Conservation (phyloP, 768 basidiomycete species). For the Kwoniella botswanensis region DNA sequence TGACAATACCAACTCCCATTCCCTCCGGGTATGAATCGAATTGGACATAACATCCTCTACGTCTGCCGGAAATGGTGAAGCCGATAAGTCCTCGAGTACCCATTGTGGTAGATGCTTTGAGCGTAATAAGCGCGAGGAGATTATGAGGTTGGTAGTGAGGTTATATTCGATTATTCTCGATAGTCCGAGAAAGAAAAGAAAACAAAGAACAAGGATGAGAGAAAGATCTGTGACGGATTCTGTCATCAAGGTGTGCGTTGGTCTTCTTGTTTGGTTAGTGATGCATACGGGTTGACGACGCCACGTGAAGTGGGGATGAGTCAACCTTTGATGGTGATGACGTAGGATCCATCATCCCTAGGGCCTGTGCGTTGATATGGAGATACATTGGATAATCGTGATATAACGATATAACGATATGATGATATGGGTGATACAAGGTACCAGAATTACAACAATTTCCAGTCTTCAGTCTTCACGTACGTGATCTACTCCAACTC, state of each 20-base stretch:
- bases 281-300: neutral
- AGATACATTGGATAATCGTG: too few species aligned
- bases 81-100: slow-evolving; percentile 26
- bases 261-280: too few species aligned
- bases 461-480: neutral
- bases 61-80: slow-evolving; percentile 20
- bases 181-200: neutral
- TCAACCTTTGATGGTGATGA: neutral
- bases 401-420: too few species aligned
- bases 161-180: too few species aligned
- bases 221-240: too few species aligned
- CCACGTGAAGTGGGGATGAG: neutral
- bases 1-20: slow-evolving; percentile 17
- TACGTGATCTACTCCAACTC: slow-evolving; percentile 14
- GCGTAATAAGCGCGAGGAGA: too few species aligned
- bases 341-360: neutral
- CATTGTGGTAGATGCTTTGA: neutral
- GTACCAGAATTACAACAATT: neutral
- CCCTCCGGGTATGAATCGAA: slow-evolving; percentile 26
- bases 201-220: neutral
- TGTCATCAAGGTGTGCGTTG: too few species aligned
- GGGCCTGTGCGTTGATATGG: neutral
- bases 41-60: slow-evolving; percentile 15
- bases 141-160: neutral
- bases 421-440: neutral